These are phyloP conservation scores for Fusarium duplospermum DNA, from an alignment of 2,329 filamentous ascomycete genomes.

Conservation along the genomic window DNA sequence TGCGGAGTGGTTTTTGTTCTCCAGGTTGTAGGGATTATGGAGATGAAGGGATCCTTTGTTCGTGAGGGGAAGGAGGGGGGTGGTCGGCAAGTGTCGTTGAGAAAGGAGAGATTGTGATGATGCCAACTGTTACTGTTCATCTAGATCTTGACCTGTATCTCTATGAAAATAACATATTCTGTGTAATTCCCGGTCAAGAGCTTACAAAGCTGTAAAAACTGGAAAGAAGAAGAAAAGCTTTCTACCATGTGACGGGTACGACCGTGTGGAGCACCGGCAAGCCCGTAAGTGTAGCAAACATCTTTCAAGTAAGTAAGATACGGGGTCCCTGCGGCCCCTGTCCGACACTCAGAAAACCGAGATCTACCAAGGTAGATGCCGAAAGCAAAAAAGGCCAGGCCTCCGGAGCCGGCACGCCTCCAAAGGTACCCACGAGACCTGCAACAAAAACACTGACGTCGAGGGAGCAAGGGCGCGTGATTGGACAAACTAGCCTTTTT, in stretches of 20 bases:
- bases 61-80: neutral
- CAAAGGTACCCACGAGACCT: neutral
- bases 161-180: neutral
- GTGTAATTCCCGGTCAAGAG: neutral
- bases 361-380: constrained; percentile 28
- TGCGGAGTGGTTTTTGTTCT: constrained; percentile 8
- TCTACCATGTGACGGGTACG: neutral
- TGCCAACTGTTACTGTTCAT: neutral
- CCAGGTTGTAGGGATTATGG: constrained; percentile 18
- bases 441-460: neutral
- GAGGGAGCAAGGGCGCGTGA: neutral
- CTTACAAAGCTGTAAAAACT: neutral
- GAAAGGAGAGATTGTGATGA: neutral
- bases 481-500: constrained; percentile 6
- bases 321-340: neutral
- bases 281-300: neutral
- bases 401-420: constrained; percentile 11
- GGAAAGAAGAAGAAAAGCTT: neutral
- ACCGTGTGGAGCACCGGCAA: neutral
- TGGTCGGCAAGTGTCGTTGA: neutral
- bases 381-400: constrained; percentile 1
- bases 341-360: constrained; percentile 11
- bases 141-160: neutral
- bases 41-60: constrained; percentile 4
- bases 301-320: neutral